Evolutionary conservation across 1,139 yeast species (phyloP).

Genomic region (Saccharomyces hybrid): DNA sequence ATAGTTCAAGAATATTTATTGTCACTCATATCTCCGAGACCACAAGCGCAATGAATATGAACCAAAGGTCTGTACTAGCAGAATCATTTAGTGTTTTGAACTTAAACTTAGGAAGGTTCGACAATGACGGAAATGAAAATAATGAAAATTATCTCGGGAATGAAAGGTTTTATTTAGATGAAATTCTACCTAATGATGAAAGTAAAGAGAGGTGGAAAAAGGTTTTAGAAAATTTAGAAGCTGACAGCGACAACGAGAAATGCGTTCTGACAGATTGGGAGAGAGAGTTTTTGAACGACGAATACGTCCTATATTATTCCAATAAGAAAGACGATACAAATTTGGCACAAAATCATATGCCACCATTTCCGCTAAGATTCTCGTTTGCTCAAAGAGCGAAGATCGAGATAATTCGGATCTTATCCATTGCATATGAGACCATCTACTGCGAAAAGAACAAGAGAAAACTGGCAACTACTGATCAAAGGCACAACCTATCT

Average conservation of each 20-base stretch:
- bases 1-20: slow-evolving; percentile 62
- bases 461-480: slow-evolving; percentile 19
- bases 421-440: slow-evolving; percentile 77
- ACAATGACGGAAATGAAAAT: slow-evolving; percentile 32
- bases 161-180: slow-evolving; percentile 20
- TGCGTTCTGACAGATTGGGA: slow-evolving; percentile 29
- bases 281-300: slow-evolving; percentile 29
- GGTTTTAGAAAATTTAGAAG: slow-evolving; percentile 15
- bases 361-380: slow-evolving; percentile 37
- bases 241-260: slow-evolving; percentile 19
- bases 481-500: slow-evolving; percentile 62
- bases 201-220: slow-evolving; percentile 28
- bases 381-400: slow-evolving; percentile 67
- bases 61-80: slow-evolving; percentile 60
- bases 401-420: slow-evolving; percentile 67
- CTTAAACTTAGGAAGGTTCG: slow-evolving; percentile 26
- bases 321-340: slow-evolving; percentile 10
- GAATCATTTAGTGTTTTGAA: slow-evolving; percentile 60
- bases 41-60: slow-evolving; percentile 61
- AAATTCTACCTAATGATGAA: slow-evolving; percentile 24
- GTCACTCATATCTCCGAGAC: slow-evolving; percentile 85
- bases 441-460: slow-evolving; percentile 62
- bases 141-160: slow-evolving; percentile 38
- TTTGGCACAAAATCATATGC: slow-evolving; percentile 5
- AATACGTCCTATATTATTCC: slow-evolving; percentile 24